Evolutionary conservation across 2,329 filamentous ascomycete genomes (phyloP), one percentile per base, ranked within the genome.

Genomic region (Pezicula radicicola): DNA sequence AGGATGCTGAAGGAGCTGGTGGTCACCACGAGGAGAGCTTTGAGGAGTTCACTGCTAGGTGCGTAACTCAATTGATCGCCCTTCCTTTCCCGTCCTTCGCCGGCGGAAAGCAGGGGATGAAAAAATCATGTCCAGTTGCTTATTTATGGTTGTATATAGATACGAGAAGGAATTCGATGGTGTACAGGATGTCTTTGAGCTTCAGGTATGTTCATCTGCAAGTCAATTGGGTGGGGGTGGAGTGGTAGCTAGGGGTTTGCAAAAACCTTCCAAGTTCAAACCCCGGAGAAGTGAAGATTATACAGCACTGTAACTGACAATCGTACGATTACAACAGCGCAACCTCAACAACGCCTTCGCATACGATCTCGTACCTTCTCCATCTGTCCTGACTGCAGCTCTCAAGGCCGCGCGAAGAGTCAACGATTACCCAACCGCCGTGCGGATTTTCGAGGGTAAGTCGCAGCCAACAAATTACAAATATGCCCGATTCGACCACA

Each of bases 291-390:
- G 46, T 52, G 49, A 50, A 50, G 49, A 30, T 46, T 36, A 19
- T 25, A 41, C 50, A 33, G 49, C 37, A 49, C 35, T 13, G 12
- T 9, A 39, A 39, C 27, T 16, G 18, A 28, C 12, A 13, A 15
- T 18, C 16, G 21, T 13, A 27, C 5, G 41, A 13, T 51, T 51
- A 54, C 41, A 15, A 60, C 69, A 91, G 83, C 89, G 91, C 75
- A 96, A 96, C 80, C 82, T 96, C 70, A 99, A 99, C 87, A 99
- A 99, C 80, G 93, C 91, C 72, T 99, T 99, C 78, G 94, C 94
- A 70, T 99, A 99, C 87, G 94, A 99, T 86, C 88, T 99, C 68
- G 94, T 99, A 62, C 94, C 95, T 69, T 94, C 93, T 42, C 86
- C 93, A 60, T 85, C 89, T 64, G 94, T 99, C 70, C 83, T 97